phyloP scores from a whole-genome alignment of 1,284 basidiomycete genomes.

The Agroathelia rolfsii region DNA sequence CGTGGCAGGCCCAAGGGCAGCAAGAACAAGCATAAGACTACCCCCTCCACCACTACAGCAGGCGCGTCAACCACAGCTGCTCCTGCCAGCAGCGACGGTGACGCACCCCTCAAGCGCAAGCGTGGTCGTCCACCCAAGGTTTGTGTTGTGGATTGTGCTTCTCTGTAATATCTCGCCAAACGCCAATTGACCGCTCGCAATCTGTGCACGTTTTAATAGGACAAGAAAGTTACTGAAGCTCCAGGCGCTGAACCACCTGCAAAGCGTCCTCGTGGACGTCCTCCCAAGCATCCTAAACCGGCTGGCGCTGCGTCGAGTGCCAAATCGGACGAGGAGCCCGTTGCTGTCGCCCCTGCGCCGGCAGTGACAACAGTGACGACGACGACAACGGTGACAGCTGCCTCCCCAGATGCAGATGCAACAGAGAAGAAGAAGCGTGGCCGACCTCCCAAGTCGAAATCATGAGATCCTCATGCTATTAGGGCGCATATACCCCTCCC shows the following conservation, averaged over 20 bases:
- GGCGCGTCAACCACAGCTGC: conserved; percentile 26
- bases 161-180: conserved; percentile 9
- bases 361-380: too few species aligned
- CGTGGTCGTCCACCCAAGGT: conserved; percentile 75
- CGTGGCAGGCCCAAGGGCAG: conserved; percentile 73
- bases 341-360: conserved; percentile 30
- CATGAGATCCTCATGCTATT: conserved; percentile 2
- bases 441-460: conserved; percentile 55
- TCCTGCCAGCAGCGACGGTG: conserved; percentile 26
- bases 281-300: conserved; percentile 56
- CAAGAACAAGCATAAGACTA: conserved; percentile 80
- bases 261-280: conserved; percentile 65
- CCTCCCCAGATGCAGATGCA: conserved; percentile 30
- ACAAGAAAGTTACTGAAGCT: conserved; percentile 40
- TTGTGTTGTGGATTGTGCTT: conserved; percentile 14
- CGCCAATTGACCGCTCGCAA: conserved; percentile 14
- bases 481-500: too few species aligned
- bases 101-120: conserved; percentile 40
- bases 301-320: conserved; percentile 22
- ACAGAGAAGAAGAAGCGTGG: conserved; percentile 58
- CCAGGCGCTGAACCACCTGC: conserved; percentile 36
- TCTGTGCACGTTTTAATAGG: conserved; percentile 29
- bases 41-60: conserved; percentile 33
- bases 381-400: conserved; percentile 32
- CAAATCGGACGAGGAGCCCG: conserved; percentile 20